These are phyloP conservation scores for Microsporum ferrugineum DNA, from an alignment of 2,329 filamentous ascomycete genomes.

Conservation along the genomic window DNA sequence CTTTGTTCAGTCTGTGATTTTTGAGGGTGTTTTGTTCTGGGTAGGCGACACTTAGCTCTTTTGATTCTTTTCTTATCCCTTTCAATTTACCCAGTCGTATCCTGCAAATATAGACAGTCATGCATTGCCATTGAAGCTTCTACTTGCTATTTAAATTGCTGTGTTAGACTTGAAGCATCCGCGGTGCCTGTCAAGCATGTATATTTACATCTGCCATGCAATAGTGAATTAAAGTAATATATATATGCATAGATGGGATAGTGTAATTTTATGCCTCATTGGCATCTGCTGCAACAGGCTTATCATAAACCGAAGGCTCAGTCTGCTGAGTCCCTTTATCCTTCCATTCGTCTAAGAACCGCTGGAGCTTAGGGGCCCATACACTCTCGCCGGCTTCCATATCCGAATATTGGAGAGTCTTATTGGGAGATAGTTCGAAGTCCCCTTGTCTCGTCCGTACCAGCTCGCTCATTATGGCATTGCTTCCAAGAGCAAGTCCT, in stretches of 20 bases:
- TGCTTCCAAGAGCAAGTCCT: constrained; percentile 67
- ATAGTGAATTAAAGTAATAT: not conserved
- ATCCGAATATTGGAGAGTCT: constrained; percentile 69
- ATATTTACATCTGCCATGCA: not conserved
- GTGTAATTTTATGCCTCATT: not conserved
- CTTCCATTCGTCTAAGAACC: constrained; percentile 44
- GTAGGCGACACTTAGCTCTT: not conserved
- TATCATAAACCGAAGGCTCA: not conserved
- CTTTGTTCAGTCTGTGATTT: not conserved
- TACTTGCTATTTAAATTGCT: not conserved
- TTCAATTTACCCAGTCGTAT: constrained; percentile 15
- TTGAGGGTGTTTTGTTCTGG: constrained; percentile 1
- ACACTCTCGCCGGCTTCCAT: constrained; percentile 63
- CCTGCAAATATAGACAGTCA: constrained; percentile 1
- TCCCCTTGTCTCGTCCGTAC: constrained; percentile 69
- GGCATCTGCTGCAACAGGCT: not conserved
- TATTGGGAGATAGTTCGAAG: constrained; percentile 58
- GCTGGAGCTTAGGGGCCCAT: constrained; percentile 66
- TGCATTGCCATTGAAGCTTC: not conserved
- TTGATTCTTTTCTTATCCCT: not conserved
- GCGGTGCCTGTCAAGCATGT: not conserved
- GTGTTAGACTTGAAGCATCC: not conserved
- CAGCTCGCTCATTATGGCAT: constrained; percentile 76
- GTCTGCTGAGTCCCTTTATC: not conserved
- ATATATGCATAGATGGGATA: not conserved